A percentile compares a stretch with the other conserved stretches of the same genome.
Evolutionary conservation across 2,329 filamentous ascomycete genomes (phyloP).

Genomic region (Cercospora zeae-maydis): DNA sequence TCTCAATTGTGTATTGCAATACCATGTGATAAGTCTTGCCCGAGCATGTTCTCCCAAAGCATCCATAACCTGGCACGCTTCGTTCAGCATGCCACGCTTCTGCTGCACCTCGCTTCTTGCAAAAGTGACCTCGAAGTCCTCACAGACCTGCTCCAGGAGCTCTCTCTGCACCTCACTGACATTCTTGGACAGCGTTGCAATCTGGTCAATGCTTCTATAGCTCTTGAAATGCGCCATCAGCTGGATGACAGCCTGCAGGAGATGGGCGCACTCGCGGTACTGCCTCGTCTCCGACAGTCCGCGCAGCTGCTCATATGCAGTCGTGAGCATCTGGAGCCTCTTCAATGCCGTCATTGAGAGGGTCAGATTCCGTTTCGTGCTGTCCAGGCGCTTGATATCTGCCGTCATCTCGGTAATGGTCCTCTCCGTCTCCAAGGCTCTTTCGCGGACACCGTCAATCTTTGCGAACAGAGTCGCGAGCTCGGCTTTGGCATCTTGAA

Average conservation of each 20-base stretch:
- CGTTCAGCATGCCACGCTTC: slow-evolving; percentile 67
- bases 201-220: slow-evolving; percentile 96
- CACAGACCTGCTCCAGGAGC: slow-evolving; percentile 93
- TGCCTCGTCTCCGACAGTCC: slow-evolving; percentile 80
- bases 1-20: slow-evolving; percentile 92
- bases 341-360: slow-evolving; percentile 97
- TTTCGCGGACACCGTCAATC: slow-evolving; percentile 86
- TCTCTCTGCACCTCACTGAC: slow-evolving; percentile 92
- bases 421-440: slow-evolving; percentile 87
- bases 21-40: slow-evolving; percentile 84
- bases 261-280: slow-evolving; percentile 89
- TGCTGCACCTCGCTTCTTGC: slow-evolving; percentile 76
- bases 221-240: slow-evolving; percentile 98
- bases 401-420: slow-evolving; percentile 98
- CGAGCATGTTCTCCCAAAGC: slow-evolving; percentile 85
- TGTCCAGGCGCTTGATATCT: slow-evolving; percentile 95
- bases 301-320: slow-evolving; percentile 93
- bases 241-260: slow-evolving; percentile 92
- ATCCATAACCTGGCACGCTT: slow-evolving; percentile 92
- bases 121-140: slow-evolving; percentile 96
- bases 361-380: slow-evolving; percentile 93
- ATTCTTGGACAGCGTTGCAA: slow-evolving; percentile 85
- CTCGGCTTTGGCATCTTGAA: slow-evolving; percentile 86
- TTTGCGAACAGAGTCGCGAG: slow-evolving; percentile 86
- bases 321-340: slow-evolving; percentile 95